A percentile compares a stretch with the other conserved stretches of the same genome.
These are phyloP conservation scores for Geosmithia morbida DNA, from an alignment of 2,329 filamentous ascomycete species.

Conservation along the genomic window DNA sequence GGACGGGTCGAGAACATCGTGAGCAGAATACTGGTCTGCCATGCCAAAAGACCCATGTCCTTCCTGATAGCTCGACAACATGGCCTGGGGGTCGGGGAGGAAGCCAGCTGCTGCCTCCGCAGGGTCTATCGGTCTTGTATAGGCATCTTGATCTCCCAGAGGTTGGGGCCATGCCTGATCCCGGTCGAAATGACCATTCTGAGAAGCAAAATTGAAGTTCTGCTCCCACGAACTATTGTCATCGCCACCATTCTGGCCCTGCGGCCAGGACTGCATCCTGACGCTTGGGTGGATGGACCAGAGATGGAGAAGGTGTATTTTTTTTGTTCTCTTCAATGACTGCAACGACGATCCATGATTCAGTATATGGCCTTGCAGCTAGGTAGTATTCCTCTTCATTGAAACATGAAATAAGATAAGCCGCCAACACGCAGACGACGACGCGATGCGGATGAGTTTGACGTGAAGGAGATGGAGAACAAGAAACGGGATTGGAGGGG, in stretches of 20 bases:
- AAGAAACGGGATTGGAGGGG: not conserved
- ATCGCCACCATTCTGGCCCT: conserved; percentile 20
- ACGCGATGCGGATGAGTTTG: not conserved
- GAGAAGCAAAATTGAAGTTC: conserved; percentile 16
- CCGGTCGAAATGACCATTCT: conserved; percentile 22
- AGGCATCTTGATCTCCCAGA: conserved; percentile 17
- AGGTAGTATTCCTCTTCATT: not conserved
- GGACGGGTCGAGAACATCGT: conserved; percentile 21
- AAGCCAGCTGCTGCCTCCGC: conserved; percentile 12
- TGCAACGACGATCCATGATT: not conserved
- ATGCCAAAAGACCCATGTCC: conserved; percentile 15
- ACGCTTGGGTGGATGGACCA: not conserved
- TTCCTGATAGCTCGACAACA: conserved; percentile 13
- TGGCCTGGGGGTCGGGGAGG: conserved; percentile 11
- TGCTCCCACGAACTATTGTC: conserved; percentile 19
- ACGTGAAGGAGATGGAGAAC: not conserved
- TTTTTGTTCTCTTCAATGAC: not conserved
- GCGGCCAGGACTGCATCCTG: conserved; percentile 24
- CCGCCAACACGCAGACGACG: not conserved
- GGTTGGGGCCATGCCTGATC: conserved; percentile 22
- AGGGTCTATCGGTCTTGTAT: conserved; percentile 1
- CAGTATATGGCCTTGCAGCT: not conserved
- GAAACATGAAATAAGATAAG: not conserved
- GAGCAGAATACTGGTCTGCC: conserved; percentile 17
- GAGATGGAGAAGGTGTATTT: not conserved